Evolutionary conservation across 257 asterid genomes (phyloP), one percentile per base, ranked within the genome.

Genomic region (Solanum neorickii): DNA sequence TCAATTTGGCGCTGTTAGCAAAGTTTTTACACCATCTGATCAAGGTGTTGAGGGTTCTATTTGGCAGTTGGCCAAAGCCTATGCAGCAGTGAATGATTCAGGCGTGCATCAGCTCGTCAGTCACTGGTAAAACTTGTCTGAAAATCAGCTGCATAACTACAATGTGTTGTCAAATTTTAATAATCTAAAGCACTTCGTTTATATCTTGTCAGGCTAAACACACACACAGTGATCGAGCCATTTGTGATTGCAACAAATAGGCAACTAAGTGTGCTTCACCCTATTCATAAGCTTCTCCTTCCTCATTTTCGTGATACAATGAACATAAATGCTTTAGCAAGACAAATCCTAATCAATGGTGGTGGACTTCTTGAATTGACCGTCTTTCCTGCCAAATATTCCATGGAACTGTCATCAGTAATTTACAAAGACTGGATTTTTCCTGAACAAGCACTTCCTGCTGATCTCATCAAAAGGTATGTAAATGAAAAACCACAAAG

Each of bases 201-300:
- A 23, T 56, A 59, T 35, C 52, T 18, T 73, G 47, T 86, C 92
- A 94, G 98, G 98, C 82, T 96, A 78, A 78, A 89, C 46, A 96
- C 98, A 13, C 98, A 96, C 89, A 93, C 96, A 27, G 91, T 91
- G 33, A 93, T 96, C 9, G 98, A 96, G 92, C 98, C 98, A 70
- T 91, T 96, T 87, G 91, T 94, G 44, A 93, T 95, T 69, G 97
- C 98, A 86, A 90, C 97, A 49, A 92, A 94, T 89, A 90, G 98
- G 92, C 95, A 93, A 87, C 91, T 94, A 60, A 94, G 98, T 66
- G 87, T 92, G n/a, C 93, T 94, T 69, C 98, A 95, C 89, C 98
- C 98, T 2, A 93, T 95, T 87, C 88, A 94, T 89, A 94, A 94
- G 93, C 98, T 95, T 72, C 89, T 95, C 84, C 91, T 90, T 87